Evolutionary conservation across 2,329 filamentous ascomycete species (phyloP), one percentile per base, ranked within the genome.

Genomic region (Trichoderma arundinaceum): DNA sequence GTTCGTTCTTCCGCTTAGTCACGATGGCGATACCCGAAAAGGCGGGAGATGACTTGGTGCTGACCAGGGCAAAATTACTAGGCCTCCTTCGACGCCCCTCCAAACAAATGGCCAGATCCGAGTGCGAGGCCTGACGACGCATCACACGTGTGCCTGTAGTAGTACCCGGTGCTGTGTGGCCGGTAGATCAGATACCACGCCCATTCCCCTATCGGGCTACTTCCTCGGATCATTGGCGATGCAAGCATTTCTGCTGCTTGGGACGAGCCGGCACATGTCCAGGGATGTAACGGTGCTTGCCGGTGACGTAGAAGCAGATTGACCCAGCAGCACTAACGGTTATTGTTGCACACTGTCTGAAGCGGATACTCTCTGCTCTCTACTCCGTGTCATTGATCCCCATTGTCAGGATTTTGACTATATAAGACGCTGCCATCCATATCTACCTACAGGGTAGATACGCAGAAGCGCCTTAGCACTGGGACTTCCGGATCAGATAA

Each of bases 1-100:
- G 32, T n/a, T 54, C 39, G 22, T 46, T 33, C 12, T 28, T 63
- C 60, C 60, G 60, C 60, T 63, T 63, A 63, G 60, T 63, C 60
- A 63, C 22, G 52, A 7, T 9, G 28, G 2, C 13, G 10, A 39
- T 10, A 17, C 28, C 7, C 1, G 8, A 39, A 53, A 22, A 39
- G 6, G 17, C 10, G 0, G 22, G 56, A n/a, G 32, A 5, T 4
- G n/a, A 4, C 19, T 19, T 4, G 1, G 12, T 35, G 48, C 28
- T 12, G 7, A 35, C 32, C 17, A 22, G 32, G 49, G 28, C 22
- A 19, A 22, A 35, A 17, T 7, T 38, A 22, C 8, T 15, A 6
- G 56, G 28, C 17, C 3, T 7, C 13, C 12, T 35, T 39, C 13
- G 56, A 38, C 33, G 53, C 53, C 39, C 19, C 12, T 28, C 22